Evolutionary conservation across 441 rosid species (phyloP), one percentile per base, ranked within the genome.

Genomic region (Gossypium davidsonii): DNA sequence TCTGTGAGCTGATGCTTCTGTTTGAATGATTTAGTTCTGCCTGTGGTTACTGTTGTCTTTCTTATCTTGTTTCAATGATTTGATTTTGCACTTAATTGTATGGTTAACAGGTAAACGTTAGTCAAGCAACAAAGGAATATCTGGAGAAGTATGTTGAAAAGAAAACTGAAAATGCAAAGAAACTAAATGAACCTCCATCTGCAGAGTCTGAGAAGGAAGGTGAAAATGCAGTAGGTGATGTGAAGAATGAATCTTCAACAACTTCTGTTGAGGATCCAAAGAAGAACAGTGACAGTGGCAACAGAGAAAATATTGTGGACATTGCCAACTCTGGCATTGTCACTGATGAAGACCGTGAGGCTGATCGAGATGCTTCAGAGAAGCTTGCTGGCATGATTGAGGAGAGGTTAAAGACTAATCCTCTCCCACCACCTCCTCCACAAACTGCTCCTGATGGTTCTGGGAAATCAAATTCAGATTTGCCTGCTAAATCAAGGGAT

Each of bases 41-140:
- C 26, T 51, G 10, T 67, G 60, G 72, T 67, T 15, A 4, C 37
- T 49, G 25, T 49, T 2, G 3, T 53, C 49, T 64, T 52, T 34
- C 52, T 42, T 73, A 18, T 66, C 28, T 71, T 59, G 76, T 74
- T 70, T 42, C 51, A 17, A 6, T 25, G 28, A 37, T 70, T 5
- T 72, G 52, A 69, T 77, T 26, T 74, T 71, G 63, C 49, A 51
- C 62, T 28, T 12, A 39, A 75, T 68, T 79, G 12, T 18, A 48
- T 82, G 65, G 6, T 73, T 51, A 67, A 72, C 85, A 93, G 99
- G 82, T 95, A 56, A 95, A 95, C 78, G 92, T 91, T 80, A 87
- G 87, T 81, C 91, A 91, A 84, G 99, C 97, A 76, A 95, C 99
- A 51, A 89, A 81, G 79, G 93, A 90, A 65, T 95, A 89, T 83